Evolutionary conservation across 2,329 filamentous ascomycete species (phyloP).

Genomic region (Didymellaceae sp.): DNA sequence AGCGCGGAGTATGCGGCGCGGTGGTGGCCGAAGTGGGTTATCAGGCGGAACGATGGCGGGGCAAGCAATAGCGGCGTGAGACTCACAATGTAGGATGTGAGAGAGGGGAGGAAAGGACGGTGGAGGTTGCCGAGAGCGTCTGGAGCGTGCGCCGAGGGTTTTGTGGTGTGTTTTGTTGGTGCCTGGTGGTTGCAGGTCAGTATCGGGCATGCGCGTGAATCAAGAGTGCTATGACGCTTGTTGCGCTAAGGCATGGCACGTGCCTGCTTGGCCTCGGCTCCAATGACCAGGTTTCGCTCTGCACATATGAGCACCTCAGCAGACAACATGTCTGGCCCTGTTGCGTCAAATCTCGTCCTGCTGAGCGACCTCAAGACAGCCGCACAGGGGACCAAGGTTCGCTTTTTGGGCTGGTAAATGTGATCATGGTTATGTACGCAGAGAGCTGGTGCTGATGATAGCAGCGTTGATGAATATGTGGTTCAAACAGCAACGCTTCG

Average conservation of each 20-base stretch:
- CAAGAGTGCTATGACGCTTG: conserved; percentile 20
- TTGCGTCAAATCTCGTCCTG: conserved; percentile 61
- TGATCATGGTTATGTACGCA: neutral
- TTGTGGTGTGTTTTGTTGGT: conserved; percentile 21
- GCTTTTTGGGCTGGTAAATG: conserved; percentile 88
- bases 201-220: conserved; percentile 19
- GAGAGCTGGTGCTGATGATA: conserved; percentile 18
- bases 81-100: conserved; percentile 19
- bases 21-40: conserved; percentile 15
- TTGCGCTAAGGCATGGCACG: conserved; percentile 17
- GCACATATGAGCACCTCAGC: conserved; percentile 8
- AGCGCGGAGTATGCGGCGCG: neutral
- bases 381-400: conserved; percentile 74
- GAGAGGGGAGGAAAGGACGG: neutral
- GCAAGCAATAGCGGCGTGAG: conserved; percentile 18
- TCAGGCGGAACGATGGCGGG: conserved; percentile 26
- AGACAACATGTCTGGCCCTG: conserved; percentile 55
- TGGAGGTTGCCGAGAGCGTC: neutral
- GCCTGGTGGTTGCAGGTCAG: conserved; percentile 22
- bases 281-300: conserved; percentile 8
- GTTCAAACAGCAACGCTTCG: conserved; percentile 65
- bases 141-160: conserved; percentile 14
- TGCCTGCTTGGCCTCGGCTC: conserved; percentile 18
- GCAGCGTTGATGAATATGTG: conserved; percentile 66
- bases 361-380: conserved; percentile 56